Evolutionary conservation across 345 rosid genomes (phyloP).

Genomic region (Murraya paniculata): DNA sequence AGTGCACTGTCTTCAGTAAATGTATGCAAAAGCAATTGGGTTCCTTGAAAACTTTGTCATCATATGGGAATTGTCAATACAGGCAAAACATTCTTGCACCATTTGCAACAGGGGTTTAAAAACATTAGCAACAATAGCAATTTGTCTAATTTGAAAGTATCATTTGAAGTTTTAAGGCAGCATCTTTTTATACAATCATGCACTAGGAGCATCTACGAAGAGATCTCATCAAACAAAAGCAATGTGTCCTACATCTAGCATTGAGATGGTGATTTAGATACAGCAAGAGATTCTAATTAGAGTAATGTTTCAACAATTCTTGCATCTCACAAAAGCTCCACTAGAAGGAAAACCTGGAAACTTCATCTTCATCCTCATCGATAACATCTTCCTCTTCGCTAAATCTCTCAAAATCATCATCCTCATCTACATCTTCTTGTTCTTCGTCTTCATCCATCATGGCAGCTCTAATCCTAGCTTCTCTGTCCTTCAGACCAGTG

Average conservation of each 20-base stretch:
- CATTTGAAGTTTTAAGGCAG: neutral
- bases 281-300: neutral
- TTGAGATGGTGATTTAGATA: neutral
- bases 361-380: slow-evolving; percentile 65
- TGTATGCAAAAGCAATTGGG: neutral
- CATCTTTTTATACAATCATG: neutral
- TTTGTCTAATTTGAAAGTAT: neutral
- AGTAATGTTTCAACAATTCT: neutral
- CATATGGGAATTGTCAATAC: neutral
- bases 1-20: neutral
- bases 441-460: slow-evolving; percentile 45
- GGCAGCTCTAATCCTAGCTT: slow-evolving; percentile 17
- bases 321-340: neutral
- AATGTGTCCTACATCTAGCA: neutral
- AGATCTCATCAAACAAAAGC: neutral
- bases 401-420: slow-evolving; percentile 28
- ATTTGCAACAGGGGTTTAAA: neutral
- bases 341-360: slow-evolving; percentile 36
- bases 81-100: neutral
- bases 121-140: neutral
- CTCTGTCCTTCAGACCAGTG: slow-evolving; percentile 57
- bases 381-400: slow-evolving; percentile 37
- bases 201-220: neutral
- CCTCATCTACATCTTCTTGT: slow-evolving; percentile 34
- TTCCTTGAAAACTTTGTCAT: neutral